Evolutionary conservation across 2,329 filamentous ascomycete species (phyloP).

Genomic region (Monosporascus cannonballus): DNA sequence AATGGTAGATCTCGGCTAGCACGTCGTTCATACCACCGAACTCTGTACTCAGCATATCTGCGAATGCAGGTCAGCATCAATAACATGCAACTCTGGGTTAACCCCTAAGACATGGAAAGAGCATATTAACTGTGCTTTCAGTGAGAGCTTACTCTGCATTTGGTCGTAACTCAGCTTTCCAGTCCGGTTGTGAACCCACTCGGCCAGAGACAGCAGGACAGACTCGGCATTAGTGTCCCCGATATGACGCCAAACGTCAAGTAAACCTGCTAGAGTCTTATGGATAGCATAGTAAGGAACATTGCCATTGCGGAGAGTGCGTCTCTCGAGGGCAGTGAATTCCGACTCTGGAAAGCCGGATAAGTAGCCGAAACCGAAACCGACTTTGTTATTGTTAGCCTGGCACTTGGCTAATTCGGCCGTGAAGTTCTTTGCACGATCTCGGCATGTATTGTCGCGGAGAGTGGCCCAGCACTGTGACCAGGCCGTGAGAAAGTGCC

Average conservation of each 20-base stretch:
- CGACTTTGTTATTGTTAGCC: conserved; percentile 38
- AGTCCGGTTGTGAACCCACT: conserved; percentile 44
- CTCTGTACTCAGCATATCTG: conserved; percentile 37
- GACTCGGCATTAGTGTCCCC: conserved; percentile 35
- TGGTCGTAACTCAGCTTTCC: conserved; percentile 32
- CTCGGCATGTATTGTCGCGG: conserved; percentile 34
- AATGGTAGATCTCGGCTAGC: conserved; percentile 39
- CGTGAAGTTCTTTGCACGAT: conserved; percentile 39
- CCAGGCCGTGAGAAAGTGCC: conserved; percentile 46
- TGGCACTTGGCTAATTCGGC: conserved; percentile 45
- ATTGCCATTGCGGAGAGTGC: conserved; percentile 40
- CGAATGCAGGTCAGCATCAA: neutral
- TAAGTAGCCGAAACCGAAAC: conserved; percentile 40
- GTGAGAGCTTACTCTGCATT: conserved; percentile 35
- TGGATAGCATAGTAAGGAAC: conserved; percentile 50
- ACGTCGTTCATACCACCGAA: conserved; percentile 50
- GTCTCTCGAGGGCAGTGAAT: conserved; percentile 35
- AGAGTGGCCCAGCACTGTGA: conserved; percentile 40
- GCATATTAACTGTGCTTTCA: neutral
- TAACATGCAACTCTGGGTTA: too few species aligned
- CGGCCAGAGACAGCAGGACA: conserved; percentile 37
- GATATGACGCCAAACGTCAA: conserved; percentile 42
- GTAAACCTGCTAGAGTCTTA: conserved; percentile 45
- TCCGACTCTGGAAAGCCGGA: conserved; percentile 48
- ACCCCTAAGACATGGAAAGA: too few species aligned